Base-by-base conservation (phyloP, 345 rosid genomes). In the Excoecaria agallocha region DNA sequence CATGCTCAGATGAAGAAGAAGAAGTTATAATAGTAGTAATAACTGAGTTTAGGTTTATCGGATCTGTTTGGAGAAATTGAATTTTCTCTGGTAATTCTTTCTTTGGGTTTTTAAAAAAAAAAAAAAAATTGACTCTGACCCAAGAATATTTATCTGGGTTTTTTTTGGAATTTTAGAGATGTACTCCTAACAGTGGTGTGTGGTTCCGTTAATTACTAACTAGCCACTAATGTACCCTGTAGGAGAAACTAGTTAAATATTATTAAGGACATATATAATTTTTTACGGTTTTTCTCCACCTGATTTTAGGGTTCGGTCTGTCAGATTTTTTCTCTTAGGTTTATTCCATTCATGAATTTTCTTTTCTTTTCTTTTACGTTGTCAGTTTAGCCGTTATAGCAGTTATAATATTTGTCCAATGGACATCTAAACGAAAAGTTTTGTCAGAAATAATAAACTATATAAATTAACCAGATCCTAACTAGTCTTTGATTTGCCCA, bases 1-100 rank as follows among this genome's bases (percentile, higher is more conserved):
- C 77, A 86, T 77, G 88, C 87, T 89, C 77, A 77, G 84, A 76
- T 87, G 55, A 30, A 61, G 37, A 60, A 25, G 37, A 59, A 12
- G 15, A 25, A 2, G 39, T 12, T 3, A 60, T 41, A 60, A 19
- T 12, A 25, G 13, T 61, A 20, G 8, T 37, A 54, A 54, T 54
- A 16, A 54, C 66, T 15, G 45, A 39, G 30, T 62, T 62, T 37
- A 62, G 48, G 8, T n/a, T 4, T 6, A 62, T 7, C 22, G 37
- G 17, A 12, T 9, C 39, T 16, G 55, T 80, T 73, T 12, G 72
- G 82, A 68, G 80, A 76, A 70, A 52, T 62, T 45, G 8, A 17
- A 71, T 60, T 43, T 51, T 74, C 43, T 15, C 22, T 62, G 19
- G n/a, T 4, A 52, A 52, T 30, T 48, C 8, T 58, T 62, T 24